phyloP scores from a whole-genome alignment of 2,329 filamentous ascomycete genomes.

The Ophiocordyceps camponoti-saundersi region DNA sequence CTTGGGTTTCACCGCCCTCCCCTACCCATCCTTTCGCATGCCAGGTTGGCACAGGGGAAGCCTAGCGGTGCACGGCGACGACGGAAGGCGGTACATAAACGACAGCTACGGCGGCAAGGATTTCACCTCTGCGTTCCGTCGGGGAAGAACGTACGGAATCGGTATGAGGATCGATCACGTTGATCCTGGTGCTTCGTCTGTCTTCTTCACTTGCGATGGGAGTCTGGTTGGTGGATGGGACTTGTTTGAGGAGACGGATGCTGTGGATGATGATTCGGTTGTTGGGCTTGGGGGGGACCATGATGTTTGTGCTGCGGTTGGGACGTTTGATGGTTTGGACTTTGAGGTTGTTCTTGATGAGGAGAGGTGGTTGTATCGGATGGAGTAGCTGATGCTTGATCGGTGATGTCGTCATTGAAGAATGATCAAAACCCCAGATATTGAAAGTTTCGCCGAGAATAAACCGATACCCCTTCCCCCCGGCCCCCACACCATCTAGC shows the following conservation, averaged over 20 bases:
- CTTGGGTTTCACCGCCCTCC: constrained; percentile 54
- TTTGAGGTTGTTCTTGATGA: constrained; percentile 51
- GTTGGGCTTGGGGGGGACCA: constrained; percentile 53
- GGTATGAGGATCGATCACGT: constrained; percentile 44
- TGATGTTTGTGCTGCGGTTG: constrained; percentile 55
- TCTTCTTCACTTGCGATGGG: constrained; percentile 57
- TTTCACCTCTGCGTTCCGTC: constrained; percentile 47
- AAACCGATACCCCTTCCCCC: no score
- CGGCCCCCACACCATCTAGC: no score
- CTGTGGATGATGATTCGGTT: constrained; percentile 41
- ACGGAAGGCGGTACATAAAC: constrained; percentile 61
- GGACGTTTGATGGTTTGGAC: constrained; percentile 49
- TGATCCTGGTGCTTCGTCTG: constrained; percentile 12
- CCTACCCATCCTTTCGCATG: constrained; percentile 61
- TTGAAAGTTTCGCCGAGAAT: no score
- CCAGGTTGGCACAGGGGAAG: constrained; percentile 69
- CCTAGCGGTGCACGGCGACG: constrained; percentile 63
- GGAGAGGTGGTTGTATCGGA: constrained; percentile 36
- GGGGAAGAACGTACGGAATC: constrained; percentile 51
- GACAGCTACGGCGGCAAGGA: constrained; percentile 55
- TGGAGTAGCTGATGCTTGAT: not conserved
- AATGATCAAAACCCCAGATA: no score
- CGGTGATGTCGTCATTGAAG: not conserved
- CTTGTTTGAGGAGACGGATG: constrained; percentile 57
- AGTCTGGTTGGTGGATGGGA: constrained; percentile 45